Evolutionary conservation across 2,329 filamentous ascomycete genomes (phyloP), one percentile per base, ranked within the genome.

Genomic region (Beauveria scarabaeidicola): DNA sequence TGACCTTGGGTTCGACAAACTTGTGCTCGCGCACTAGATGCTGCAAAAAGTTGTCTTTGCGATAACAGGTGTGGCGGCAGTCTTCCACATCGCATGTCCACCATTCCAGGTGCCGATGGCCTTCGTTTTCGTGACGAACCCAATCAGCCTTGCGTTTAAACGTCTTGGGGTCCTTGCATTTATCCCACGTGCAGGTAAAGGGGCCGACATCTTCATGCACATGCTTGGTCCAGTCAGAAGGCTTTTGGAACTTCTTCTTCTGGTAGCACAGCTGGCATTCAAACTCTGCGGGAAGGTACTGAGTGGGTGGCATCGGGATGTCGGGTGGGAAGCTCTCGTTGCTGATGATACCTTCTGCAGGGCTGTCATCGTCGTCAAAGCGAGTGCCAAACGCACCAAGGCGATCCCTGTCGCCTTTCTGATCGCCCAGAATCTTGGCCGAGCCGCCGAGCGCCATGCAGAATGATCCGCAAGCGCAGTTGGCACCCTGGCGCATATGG

Each of bases 121-220:
- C 86, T 73, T 97, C 92, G 66, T 93, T 96, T 70, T 96, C 92
- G 68, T 97, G 92, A 32, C 92, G 84, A 23, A 96, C 91, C 92
- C 92, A 97, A 70, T 97, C 92, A 15, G 92, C 92, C 73, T 96
- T 97, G 52, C 91, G 84, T 74, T 96, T 96, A 78, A 96, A 97
- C 40, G 90, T 91, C 73, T 95, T 96, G 19, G 89, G 86, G 52
- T 96, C 91, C 9, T 83, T 82, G 69, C 92, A 96, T 54, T 84
- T 81, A 2, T 88, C 85, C 76, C 93, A 96, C 0, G 91, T 96
- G 73, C 92, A 97, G 3, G 90, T 95, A 66, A 96, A 96, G 0
- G 92, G 92, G 69, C 94, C 89, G 1, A 96, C 85, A 69, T 97
- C 92, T 73, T 96, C 92, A 66, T 96, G 90, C 1, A 97, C 90